Evolutionary conservation across 208 protist species (phyloP), one percentile per base, ranked within the genome.

Genomic region (Zelonia costaricensis): DNA sequence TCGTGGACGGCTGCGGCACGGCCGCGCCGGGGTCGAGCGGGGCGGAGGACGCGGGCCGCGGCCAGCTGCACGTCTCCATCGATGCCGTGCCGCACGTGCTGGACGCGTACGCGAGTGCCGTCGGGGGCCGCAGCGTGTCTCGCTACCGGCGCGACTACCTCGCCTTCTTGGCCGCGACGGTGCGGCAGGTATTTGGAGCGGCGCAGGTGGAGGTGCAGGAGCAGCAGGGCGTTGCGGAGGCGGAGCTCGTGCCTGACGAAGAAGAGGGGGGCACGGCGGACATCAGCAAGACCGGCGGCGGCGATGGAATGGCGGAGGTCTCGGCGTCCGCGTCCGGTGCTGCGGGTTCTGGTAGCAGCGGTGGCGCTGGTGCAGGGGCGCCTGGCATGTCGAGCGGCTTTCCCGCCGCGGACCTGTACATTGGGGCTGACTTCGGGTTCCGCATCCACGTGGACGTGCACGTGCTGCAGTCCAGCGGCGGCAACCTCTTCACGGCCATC

Each of bases 391-490:
- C 42, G 20, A 70, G 54, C 46, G 79, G 80, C 23, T 91, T 90
- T 43, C 86, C 84, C 0, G 75, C 74, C 1, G 49, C 62, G 28
- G 74, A 86, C 18, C 65, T 95, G 7, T 88, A 83, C 62, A 79
- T 95, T 66, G 86, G 89, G 55, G 70, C 79, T 15, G 86, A 81
- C 31, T 92, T 83, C 53, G 81, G 82, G 38, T 95, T 93, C 35
- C 59, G 67, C 13, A 61, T 92, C n/a, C 81, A 93, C 60, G 89
- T 92, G 23, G 86, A 95, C 44, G 82, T 92, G 43, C 84, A 92
- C 45, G 66, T 95, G 13, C 73, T 90, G 55, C 76, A 93, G 49
- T 61, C 69, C 20, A 52, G 18, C 30, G 86, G 84, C 8, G 89
- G 89, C n/a, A 91, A 84, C 51, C 23, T 91, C 13, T 44, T 83